Conservation (phyloP, 148 eudicot species). For the Agrostemma githago region DNA sequence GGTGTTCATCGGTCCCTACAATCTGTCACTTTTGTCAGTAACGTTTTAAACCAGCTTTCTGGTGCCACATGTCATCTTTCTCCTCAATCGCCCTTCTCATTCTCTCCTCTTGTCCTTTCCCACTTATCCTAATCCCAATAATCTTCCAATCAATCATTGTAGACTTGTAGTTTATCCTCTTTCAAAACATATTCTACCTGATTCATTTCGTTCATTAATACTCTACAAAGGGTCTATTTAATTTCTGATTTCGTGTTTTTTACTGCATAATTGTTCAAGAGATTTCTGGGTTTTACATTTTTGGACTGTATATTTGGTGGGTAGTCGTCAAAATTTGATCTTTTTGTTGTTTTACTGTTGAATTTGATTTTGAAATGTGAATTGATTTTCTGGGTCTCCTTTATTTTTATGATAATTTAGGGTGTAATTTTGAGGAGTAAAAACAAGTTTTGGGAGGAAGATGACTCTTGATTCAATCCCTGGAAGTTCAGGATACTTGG, state of each 20-base stretch:
- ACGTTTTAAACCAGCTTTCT: neutral
- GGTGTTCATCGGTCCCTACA: neutral
- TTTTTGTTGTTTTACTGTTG: neutral
- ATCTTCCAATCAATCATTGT: neutral
- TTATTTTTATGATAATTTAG: neutral
- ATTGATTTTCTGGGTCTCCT: neutral
- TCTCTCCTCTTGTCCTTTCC: neutral
- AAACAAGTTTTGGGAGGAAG: neutral
- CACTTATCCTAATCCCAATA: neutral
- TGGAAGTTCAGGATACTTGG: slow-evolving; percentile 64
- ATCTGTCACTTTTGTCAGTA: neutral
- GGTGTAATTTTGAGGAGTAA: neutral
- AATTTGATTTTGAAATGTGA: neutral
- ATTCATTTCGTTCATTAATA: neutral
- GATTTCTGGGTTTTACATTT: slow-evolving; percentile 1
- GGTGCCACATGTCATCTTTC: neutral
- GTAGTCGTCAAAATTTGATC: slow-evolving; percentile 6
- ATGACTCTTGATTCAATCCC: slow-evolving; percentile 45
- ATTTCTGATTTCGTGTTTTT: neutral
- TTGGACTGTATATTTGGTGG: neutral
- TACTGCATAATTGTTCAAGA: neutral
- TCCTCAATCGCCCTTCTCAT: neutral
- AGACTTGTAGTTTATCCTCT: neutral
- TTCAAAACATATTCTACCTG: neutral
- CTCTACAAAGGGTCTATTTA: neutral